Evolutionary conservation across 768 basidiomycete species (phyloP).

Genomic region (Hirschioporus abietinus): DNA sequence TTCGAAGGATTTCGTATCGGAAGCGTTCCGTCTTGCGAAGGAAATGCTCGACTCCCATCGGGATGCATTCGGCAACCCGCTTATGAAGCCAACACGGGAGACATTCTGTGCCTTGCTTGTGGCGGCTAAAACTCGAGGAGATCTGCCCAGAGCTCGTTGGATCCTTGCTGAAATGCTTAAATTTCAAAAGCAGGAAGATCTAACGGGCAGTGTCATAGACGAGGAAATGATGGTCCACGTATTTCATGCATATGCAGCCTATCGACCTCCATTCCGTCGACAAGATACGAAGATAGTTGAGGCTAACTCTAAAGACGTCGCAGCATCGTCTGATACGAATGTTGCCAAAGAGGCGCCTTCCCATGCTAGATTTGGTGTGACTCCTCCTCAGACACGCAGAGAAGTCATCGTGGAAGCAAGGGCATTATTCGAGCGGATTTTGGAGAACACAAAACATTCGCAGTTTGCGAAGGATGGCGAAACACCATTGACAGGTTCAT

Average conservation of each 20-base stretch:
- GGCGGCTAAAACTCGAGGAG: slow-evolving; percentile 82
- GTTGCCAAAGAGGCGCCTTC: not conserved
- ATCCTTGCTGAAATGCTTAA: slow-evolving; percentile 80
- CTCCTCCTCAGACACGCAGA: slow-evolving; percentile 67
- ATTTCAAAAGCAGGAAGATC: slow-evolving; percentile 15
- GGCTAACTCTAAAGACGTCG: slow-evolving; percentile 10
- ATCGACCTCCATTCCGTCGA: slow-evolving; percentile 64
- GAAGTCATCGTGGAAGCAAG: slow-evolving; percentile 69
- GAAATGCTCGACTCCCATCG: slow-evolving; percentile 82
- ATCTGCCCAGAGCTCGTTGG: slow-evolving; percentile 81
- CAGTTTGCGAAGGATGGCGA: not conserved
- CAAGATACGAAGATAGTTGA: slow-evolving; percentile 40
- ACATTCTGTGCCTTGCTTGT: slow-evolving; percentile 86
- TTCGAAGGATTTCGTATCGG: slow-evolving; percentile 61
- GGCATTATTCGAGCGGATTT: slow-evolving; percentile 58
- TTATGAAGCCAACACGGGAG: slow-evolving; percentile 53
- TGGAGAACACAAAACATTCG: slow-evolving; percentile 34
- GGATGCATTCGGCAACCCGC: slow-evolving; percentile 52
- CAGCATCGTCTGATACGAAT: slow-evolving; percentile 2
- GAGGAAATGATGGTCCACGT: slow-evolving; percentile 76
- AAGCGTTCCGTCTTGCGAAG: slow-evolving; percentile 78
- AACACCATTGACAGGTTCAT: slow-evolving; percentile 27
- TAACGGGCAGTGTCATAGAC: slow-evolving; percentile 38
- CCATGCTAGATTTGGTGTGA: slow-evolving; percentile 1
- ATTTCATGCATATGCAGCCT: slow-evolving; percentile 84